Evolutionary conservation across 495 filamentous ascomycete species (phyloP).

Genomic region (Penicillium chermesinum): DNA sequence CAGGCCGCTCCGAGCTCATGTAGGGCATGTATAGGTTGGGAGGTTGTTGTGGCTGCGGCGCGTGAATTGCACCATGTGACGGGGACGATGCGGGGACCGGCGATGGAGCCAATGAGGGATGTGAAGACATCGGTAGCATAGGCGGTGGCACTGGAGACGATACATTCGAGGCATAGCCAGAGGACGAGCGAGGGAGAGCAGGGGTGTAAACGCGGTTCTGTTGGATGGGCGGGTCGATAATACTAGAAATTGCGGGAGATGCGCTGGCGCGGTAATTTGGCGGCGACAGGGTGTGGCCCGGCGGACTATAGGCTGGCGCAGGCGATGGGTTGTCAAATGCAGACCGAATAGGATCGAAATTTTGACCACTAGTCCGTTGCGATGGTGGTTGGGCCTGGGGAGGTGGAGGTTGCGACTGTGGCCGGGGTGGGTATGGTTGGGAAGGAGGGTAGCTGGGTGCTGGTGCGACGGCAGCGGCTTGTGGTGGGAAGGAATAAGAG

Average conservation of each 20-base stretch:
- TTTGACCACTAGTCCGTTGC: slow-evolving; percentile 60
- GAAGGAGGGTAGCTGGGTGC: slow-evolving; percentile 16
- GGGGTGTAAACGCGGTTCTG: slow-evolving; percentile 29
- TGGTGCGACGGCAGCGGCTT: slow-evolving; percentile 6
- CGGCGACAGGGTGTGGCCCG: slow-evolving; percentile 30
- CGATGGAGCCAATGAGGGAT: slow-evolving; percentile 26
- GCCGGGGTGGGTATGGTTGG: slow-evolving; percentile 27
- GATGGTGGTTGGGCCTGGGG: slow-evolving; percentile 23
- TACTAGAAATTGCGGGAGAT: slow-evolving; percentile 82
- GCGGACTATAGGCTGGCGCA: slow-evolving; percentile 43
- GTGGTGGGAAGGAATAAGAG: slow-evolving; percentile 15
- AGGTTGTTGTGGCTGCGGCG: slow-evolving; percentile 19
- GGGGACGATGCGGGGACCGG: slow-evolving; percentile 23
- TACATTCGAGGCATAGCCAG: slow-evolving; percentile 25
- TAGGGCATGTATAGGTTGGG: slow-evolving; percentile 30
- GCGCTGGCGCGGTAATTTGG: slow-evolving; percentile 67
- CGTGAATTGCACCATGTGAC: slow-evolving; percentile 18
- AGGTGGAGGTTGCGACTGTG: slow-evolving; percentile 38
- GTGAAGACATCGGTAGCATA: slow-evolving; percentile 20
- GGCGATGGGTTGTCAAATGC: slow-evolving; percentile 58
- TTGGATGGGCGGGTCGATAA: slow-evolving; percentile 70
- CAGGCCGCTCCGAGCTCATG: slow-evolving; percentile 16
- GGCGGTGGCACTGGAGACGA: slow-evolving; percentile 28
- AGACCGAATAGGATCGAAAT: slow-evolving; percentile 82
- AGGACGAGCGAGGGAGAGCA: slow-evolving; percentile 29